phyloP scores from a whole-genome alignment of 805 yeast species.

The Teunomyces barrocoloradensis region DNA sequence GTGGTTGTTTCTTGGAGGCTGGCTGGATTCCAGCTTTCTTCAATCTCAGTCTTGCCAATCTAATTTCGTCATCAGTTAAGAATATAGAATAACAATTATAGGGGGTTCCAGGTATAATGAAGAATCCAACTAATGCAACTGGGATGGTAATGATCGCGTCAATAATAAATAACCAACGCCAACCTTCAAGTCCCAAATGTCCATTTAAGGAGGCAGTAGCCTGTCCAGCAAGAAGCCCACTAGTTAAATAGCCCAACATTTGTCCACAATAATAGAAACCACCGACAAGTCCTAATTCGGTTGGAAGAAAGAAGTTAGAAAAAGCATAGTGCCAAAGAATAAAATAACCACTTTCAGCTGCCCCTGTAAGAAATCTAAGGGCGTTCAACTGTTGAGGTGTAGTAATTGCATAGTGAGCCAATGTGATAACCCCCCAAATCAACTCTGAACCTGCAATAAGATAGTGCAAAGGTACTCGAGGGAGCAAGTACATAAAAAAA shows the following conservation, averaged over 20 bases:
- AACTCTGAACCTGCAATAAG: conserved; percentile 19
- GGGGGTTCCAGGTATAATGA: conserved; percentile 26
- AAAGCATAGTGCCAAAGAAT: conserved; percentile 11
- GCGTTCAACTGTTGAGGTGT: conserved; percentile 18
- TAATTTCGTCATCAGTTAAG: conserved; percentile 55
- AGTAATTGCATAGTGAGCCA: conserved; percentile 15
- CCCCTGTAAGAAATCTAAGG: conserved; percentile 19
- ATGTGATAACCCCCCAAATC: conserved; percentile 19
- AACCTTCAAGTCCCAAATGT: conserved; percentile 10
- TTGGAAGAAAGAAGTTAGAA: conserved; percentile 53
- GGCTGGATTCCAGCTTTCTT: conserved; percentile 10
- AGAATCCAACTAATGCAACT: conserved; percentile 17
- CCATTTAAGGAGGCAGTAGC: conserved; percentile 1
- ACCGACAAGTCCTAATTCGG: conserved; percentile 12
- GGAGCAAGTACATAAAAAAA: conserved; percentile 22
- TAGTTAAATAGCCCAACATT: conserved; percentile 28
- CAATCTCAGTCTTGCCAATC: conserved; percentile 44
- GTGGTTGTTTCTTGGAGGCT: conserved; percentile 15
- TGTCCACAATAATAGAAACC: conserved; percentile 32
- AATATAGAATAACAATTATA: conserved; percentile 46
- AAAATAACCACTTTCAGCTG: conserved; percentile 13
- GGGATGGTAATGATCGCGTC: conserved; percentile 21
- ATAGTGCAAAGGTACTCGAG: conserved; percentile 20
- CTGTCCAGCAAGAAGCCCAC: conserved; percentile 27
- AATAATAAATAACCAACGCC: conserved; percentile 26